These are phyloP conservation scores for Magnolia sinica DNA, from an alignment of 164 flowering plant species.

Conservation along the genomic window DNA sequence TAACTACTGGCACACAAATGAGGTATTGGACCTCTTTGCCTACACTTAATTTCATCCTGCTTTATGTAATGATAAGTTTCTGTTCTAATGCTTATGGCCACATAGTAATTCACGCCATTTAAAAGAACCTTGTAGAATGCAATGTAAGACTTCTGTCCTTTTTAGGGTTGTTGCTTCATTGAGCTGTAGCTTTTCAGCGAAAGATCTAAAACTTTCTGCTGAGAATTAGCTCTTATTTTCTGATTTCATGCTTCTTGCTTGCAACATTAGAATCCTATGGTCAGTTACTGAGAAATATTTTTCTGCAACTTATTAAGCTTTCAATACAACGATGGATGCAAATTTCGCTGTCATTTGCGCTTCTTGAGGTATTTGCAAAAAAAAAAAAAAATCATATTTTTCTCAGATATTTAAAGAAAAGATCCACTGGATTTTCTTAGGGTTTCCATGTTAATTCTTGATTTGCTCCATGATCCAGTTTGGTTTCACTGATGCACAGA, in stretches of 20 bases:
- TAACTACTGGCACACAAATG: constrained; percentile 84
- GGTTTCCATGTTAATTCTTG: background rate
- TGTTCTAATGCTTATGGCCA: too few species aligned
- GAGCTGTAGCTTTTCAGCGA: background rate
- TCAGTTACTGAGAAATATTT: background rate
- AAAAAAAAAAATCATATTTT: background rate
- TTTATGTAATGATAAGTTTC: too few species aligned
- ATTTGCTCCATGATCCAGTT: background rate
- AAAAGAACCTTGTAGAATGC: too few species aligned
- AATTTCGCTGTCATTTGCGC: background rate
- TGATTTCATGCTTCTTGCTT: too few species aligned
- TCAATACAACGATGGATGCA: background rate
- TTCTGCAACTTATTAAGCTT: too few species aligned
- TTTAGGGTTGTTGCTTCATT: background rate
- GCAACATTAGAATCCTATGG: too few species aligned
- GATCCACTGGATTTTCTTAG: background rate
- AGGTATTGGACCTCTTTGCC: constrained; percentile 42
- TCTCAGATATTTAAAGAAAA: background rate
- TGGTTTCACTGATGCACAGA: background rate
- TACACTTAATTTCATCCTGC: background rate
- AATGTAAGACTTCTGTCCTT: background rate
- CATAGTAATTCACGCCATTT: too few species aligned
- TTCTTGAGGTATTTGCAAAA: background rate
- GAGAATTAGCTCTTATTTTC: too few species aligned
- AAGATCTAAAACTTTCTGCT: too few species aligned